Base-by-base conservation (phyloP, 495 filamentous ascomycete genomes). In the Staphylotrichum tortipilum region DNA sequence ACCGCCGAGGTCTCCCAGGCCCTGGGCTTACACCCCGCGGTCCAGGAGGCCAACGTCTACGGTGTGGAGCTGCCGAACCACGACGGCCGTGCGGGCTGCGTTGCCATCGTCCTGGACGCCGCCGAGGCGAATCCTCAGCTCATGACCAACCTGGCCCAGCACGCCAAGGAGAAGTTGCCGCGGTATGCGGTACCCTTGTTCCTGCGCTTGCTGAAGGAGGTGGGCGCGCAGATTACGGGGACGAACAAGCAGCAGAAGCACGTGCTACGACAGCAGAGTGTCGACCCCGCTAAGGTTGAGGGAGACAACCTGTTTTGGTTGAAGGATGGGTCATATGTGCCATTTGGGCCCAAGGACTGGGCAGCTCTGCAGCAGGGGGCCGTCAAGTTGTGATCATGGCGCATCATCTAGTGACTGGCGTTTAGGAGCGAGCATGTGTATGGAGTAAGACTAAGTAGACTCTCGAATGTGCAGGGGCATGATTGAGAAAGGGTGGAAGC, bases 161-260 rank as follows among this genome's bases (percentile, higher is more conserved):
- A 89, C 52, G 71, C 70, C 0, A 61, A 65, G 33, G 71, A 61
- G 5, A 57, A 47, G 4, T 67, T 95, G 21, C 88, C 89, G 0
- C 71, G 73, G 3, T 94, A 84, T 57, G 87, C 88, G 0, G 77
- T 84, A 0, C 89, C 89, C 0, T 50, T 91, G 4, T 95, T 94
- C 63, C 49, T 95, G 49, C 72, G 89, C 14, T 57, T 89, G 3
- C 77, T 78, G 0, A 72, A 68, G 47, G 70, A 77, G 0, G 54
- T 66, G 1, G 57, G 66, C 6, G 74, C 81, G 67, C 77, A 84
- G 48, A 72, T 72, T 0, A 95, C 89, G 11, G 88, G 88, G 0
- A 95, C 86, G 47, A 86, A 86, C 53, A 95, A 95, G 69, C 86
- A 90, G 62, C 83, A 91, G 67, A 95, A 86, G 61, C 75, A 83